Evolutionary conservation across 768 basidiomycete species (phyloP).

Genomic region (Candolleomyces eurysporus): DNA sequence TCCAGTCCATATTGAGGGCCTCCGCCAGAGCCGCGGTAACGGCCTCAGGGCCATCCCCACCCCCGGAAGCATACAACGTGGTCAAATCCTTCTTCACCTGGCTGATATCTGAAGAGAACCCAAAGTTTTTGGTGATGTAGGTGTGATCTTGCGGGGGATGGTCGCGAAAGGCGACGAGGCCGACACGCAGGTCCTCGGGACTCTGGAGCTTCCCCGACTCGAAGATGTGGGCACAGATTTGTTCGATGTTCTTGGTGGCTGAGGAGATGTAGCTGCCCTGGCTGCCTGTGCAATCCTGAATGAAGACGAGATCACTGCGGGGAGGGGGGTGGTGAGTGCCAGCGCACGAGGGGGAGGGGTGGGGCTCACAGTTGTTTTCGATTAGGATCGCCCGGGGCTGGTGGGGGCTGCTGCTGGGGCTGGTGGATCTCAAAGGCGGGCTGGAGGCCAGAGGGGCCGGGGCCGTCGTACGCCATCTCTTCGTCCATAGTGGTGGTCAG

Average conservation of each 20-base stretch:
- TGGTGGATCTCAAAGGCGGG: conserved; percentile 35
- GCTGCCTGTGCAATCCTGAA: conserved; percentile 93
- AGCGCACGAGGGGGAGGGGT: conserved; percentile 5
- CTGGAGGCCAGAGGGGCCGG: conserved; percentile 27
- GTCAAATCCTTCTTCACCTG: conserved; percentile 85
- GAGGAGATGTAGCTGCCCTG: conserved; percentile 90
- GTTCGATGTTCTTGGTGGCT: conserved; percentile 94
- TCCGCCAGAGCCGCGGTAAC: conserved; percentile 92
- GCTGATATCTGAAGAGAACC: conserved; percentile 89
- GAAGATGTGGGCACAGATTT: conserved; percentile 92
- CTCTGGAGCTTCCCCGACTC: conserved; percentile 89
- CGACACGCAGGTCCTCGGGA: conserved; percentile 86
- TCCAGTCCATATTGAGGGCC: conserved; percentile 88
- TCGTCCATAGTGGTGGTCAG: conserved; percentile 57
- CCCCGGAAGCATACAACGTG: conserved; percentile 82
- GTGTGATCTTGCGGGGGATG: conserved; percentile 98
- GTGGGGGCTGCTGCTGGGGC: conserved; percentile 21
- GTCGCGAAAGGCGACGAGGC: conserved; percentile 92
- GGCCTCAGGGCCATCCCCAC: conserved; percentile 95
- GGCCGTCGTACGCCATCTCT: conserved; percentile 70
- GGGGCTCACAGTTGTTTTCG: conserved; percentile 74
- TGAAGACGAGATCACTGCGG: conserved; percentile 85
- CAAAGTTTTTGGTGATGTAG: conserved; percentile 90
- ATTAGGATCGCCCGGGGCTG: conserved; percentile 25
- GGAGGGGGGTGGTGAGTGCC: background rate